These are phyloP conservation scores for Inosperma sp. DNA, from an alignment of 768 basidiomycete species.

Conservation along the genomic window DNA sequence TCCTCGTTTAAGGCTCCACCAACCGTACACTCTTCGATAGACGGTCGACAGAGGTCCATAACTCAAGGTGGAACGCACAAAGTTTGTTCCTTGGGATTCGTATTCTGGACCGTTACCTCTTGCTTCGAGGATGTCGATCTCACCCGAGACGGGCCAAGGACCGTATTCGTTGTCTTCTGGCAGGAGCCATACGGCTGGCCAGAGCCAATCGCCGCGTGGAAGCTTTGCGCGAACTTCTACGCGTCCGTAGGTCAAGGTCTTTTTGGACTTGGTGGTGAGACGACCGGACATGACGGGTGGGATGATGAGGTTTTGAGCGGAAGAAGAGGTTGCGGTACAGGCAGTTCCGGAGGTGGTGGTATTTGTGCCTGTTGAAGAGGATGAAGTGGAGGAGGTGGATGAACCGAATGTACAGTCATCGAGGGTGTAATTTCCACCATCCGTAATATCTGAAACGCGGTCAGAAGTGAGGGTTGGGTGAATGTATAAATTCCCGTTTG, in stretches of 20 bases:
- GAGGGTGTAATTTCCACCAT: slow-evolving; percentile 63
- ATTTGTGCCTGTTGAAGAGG: no score
- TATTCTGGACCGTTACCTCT: slow-evolving; percentile 56
- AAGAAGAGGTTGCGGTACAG: slow-evolving; percentile 40
- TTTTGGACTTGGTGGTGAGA: slow-evolving; percentile 61
- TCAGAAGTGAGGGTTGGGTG: slow-evolving; percentile 76
- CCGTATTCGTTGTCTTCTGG: slow-evolving; percentile 62
- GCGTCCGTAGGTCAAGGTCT: slow-evolving; percentile 53
- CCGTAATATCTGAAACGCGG: slow-evolving; percentile 43
- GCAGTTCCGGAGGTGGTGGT: slow-evolving; percentile 36
- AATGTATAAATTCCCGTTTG: slow-evolving; percentile 69
- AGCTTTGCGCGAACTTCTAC: slow-evolving; percentile 61
- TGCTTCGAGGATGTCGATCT: slow-evolving; percentile 55
- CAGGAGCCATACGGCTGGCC: slow-evolving; percentile 74
- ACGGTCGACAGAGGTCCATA: slow-evolving; percentile 56
- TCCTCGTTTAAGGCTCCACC: slow-evolving; percentile 48
- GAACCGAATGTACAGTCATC: slow-evolving; percentile 30
- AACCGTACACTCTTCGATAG: slow-evolving; percentile 56
- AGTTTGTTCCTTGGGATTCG: slow-evolving; percentile 52
- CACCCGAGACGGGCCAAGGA: slow-evolving; percentile 53
- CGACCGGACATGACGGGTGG: slow-evolving; percentile 77
- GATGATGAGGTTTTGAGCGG: slow-evolving; percentile 45
- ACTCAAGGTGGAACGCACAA: slow-evolving; percentile 56
- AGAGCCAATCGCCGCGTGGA: slow-evolving; percentile 66
- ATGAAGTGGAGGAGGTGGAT: not conserved